phyloP scores from a whole-genome alignment of 2,329 filamentous ascomycete genomes.

The Epichloe brachyelytri region DNA sequence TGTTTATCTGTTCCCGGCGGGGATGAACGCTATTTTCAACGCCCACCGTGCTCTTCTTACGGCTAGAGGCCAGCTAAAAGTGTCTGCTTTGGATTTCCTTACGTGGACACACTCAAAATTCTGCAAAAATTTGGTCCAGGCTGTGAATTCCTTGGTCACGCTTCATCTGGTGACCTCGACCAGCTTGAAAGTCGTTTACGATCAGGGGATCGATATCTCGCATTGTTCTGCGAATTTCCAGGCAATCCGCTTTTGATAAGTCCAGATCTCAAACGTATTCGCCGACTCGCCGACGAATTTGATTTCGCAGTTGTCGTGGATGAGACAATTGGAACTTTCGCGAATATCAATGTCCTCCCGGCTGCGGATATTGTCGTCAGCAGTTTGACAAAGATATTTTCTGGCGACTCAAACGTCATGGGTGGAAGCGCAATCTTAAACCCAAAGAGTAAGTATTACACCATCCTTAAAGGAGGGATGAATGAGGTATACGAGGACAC shows the following conservation, averaged over 20 bases:
- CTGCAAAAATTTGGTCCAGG: conserved; percentile 89
- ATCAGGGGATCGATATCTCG: conserved; percentile 63
- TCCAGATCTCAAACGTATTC: conserved; percentile 74
- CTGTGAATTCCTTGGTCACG: conserved; percentile 76
- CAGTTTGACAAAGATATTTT: conserved; percentile 94
- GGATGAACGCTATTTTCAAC: conserved; percentile 94
- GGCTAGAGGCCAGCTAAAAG: conserved; percentile 53
- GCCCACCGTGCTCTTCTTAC: conserved; percentile 62
- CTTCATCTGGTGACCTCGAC: conserved; percentile 65
- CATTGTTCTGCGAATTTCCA: conserved; percentile 88
- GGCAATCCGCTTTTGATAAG: conserved; percentile 80
- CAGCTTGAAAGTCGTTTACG: conserved; percentile 63
- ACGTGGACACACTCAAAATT: conserved; percentile 92
- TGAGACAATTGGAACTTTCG: conserved; percentile 92
- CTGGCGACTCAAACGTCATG: conserved; percentile 97
- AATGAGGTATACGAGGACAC: conserved; percentile 65
- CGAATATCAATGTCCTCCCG: conserved; percentile 86
- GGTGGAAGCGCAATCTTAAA: conserved; percentile 62
- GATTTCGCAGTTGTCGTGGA: conserved; percentile 87
- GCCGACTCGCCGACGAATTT: conserved; percentile 64
- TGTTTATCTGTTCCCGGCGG: conserved; percentile 76
- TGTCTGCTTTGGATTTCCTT: conserved; percentile 92
- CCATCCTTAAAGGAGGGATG: conserved; percentile 52
- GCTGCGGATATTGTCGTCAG: conserved; percentile 87
- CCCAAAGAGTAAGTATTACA: conserved; percentile 57